Conservation (phyloP, 2,329 filamentous ascomycete genomes). For the Penicillium polonicum region DNA sequence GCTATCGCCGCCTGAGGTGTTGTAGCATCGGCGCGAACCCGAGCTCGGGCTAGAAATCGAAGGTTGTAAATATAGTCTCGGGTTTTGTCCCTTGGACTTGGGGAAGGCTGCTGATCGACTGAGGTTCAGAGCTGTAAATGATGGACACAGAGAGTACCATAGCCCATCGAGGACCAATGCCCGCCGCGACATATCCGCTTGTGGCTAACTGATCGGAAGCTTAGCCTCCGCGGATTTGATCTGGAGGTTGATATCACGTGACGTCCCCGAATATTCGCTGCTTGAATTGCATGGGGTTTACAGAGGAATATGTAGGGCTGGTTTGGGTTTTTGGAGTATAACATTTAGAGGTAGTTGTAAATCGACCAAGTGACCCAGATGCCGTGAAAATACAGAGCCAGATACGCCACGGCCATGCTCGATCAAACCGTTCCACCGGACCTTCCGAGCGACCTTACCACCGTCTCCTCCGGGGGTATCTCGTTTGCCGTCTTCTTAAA, state of each 20-base stretch:
- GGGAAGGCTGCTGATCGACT: constrained; percentile 14
- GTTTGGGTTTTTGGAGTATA: constrained; percentile 13
- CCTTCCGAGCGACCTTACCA: constrained; percentile 29
- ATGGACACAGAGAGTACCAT: constrained; percentile 45
- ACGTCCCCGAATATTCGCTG: not conserved
- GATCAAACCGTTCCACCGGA: constrained; percentile 32
- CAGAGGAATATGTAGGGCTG: not conserved
- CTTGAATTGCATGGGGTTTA: not conserved
- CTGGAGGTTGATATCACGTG: constrained; percentile 17
- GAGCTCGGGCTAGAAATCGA: constrained; percentile 8
- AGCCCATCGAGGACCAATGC: constrained; percentile 38
- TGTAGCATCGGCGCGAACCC: constrained; percentile 23
- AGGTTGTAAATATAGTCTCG: constrained; percentile 1
- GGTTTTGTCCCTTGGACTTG: constrained; percentile 10
- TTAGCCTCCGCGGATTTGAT: constrained; percentile 9
- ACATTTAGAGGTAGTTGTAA: constrained; percentile 16
- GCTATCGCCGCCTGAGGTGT: constrained; percentile 8
- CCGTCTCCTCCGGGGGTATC: constrained; percentile 37
- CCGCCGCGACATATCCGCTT: constrained; percentile 34
- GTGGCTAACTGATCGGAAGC: constrained; percentile 11
- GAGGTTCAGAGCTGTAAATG: constrained; percentile 28
- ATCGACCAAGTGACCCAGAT: constrained; percentile 27
- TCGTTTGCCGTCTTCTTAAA: constrained; percentile 27
- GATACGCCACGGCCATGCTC: constrained; percentile 44
- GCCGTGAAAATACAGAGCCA: constrained; percentile 38